Evolutionary conservation across 1,284 basidiomycete species (phyloP).

Genomic region (Sporisorium scitamineum): DNA sequence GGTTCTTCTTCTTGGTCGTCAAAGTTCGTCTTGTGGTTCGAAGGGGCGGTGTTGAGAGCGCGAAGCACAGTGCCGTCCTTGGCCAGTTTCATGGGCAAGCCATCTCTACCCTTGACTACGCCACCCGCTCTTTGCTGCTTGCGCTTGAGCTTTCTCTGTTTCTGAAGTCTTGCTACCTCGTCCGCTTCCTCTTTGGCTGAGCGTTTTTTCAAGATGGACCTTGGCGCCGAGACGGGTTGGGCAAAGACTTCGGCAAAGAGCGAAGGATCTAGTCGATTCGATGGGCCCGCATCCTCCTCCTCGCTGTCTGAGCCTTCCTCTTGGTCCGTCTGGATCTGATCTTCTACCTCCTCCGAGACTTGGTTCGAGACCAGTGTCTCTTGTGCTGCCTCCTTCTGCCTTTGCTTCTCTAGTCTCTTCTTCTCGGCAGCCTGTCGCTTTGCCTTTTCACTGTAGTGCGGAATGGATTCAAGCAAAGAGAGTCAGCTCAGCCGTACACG

Average conservation of each 20-base stretch:
- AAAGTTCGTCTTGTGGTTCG: slow-evolving; percentile 39
- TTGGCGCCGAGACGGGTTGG: slow-evolving; percentile 32
- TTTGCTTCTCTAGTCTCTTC: slow-evolving; percentile 31
- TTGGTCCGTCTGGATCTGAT: neutral
- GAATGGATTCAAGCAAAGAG: no score
- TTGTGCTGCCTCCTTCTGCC: slow-evolving; percentile 19
- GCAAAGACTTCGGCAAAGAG: slow-evolving; percentile 60
- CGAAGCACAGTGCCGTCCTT: slow-evolving; percentile 53
- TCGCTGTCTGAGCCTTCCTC: slow-evolving; percentile 9
- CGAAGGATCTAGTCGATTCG: slow-evolving; percentile 55
- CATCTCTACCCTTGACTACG: slow-evolving; percentile 55
- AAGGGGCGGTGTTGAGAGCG: slow-evolving; percentile 21
- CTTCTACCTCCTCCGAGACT: neutral
- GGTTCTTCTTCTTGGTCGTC: slow-evolving; percentile 36
- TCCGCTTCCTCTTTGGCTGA: slow-evolving; percentile 42
- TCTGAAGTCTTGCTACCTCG: slow-evolving; percentile 26
- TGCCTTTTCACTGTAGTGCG: slow-evolving; percentile 12
- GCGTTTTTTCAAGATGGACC: slow-evolving; percentile 44
- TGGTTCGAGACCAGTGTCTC: neutral
- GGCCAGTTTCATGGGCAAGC: slow-evolving; percentile 53
- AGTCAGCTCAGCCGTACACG: no score
- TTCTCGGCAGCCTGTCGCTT: slow-evolving; percentile 40
- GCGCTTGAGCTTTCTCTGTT: slow-evolving; percentile 20
- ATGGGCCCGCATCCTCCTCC: slow-evolving; percentile 17
- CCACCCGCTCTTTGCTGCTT: slow-evolving; percentile 40